Conservation (phyloP, 176 grass and related monocot genomes). For the Dactylis glomerata region DNA sequence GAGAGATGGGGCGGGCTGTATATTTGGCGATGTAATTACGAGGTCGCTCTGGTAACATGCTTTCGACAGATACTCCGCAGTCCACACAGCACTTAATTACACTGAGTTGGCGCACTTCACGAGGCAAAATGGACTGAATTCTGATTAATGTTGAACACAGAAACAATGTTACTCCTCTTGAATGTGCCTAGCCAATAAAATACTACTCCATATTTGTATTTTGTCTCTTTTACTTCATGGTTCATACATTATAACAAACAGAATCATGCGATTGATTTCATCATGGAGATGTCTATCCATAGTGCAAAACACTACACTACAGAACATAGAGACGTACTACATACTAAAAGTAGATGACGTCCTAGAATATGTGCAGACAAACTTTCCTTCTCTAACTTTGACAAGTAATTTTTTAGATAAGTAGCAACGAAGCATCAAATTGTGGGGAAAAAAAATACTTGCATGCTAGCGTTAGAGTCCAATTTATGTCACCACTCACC, state of each 20-base stretch:
- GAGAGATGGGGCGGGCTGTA: background rate
- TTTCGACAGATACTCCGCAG: conserved; percentile 22
- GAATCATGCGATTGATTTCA: background rate
- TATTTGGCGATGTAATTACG: conserved; percentile 33
- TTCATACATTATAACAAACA: background rate
- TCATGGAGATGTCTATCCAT: background rate
- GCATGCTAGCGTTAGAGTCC: background rate
- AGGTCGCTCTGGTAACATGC: conserved; percentile 11
- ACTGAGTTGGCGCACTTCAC: background rate
- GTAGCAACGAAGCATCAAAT: background rate
- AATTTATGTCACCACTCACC: background rate
- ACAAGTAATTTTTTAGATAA: background rate
- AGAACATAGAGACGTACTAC: background rate
- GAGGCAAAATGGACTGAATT: conserved; percentile 3
- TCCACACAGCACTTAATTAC: conserved; percentile 13
- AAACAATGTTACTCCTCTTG: background rate
- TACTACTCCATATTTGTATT: background rate
- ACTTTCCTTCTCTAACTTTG: background rate
- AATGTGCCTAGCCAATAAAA: background rate
- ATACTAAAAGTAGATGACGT: background rate
- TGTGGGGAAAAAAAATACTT: background rate
- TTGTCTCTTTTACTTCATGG: background rate
- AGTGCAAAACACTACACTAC: no score
- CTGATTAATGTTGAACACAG: background rate
- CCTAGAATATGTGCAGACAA: background rate